These are phyloP conservation scores for Priceomyces castillae DNA, from an alignment of 805 yeast genomes.

Conservation along the genomic window DNA sequence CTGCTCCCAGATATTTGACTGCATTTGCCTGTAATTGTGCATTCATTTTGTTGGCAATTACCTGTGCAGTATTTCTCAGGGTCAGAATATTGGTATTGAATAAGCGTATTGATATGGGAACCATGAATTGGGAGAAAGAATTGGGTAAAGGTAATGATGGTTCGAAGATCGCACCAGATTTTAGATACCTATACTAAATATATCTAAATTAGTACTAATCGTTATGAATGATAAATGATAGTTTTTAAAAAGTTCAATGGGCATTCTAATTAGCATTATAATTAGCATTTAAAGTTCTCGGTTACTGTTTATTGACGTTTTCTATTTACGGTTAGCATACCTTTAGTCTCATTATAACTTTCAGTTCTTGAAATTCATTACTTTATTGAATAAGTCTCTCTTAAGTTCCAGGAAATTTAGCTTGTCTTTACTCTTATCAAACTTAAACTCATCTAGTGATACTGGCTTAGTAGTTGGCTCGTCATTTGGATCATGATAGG, in stretches of 20 bases:
- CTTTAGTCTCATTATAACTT: neutral
- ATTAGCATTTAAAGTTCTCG: neutral
- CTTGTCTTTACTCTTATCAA: conserved; percentile 61
- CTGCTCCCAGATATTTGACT: conserved; percentile 45
- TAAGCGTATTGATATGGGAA: conserved; percentile 41
- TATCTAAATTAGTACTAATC: neutral
- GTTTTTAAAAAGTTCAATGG: neutral
- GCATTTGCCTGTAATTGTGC: conserved; percentile 51
- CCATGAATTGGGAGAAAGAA: conserved; percentile 50
- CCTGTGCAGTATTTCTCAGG: conserved; percentile 37
- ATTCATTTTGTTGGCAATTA: conserved; percentile 41
- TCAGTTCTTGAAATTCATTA: conserved; percentile 40
- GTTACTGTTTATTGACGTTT: neutral
- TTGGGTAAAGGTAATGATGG: conserved; percentile 47
- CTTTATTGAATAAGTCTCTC: conserved; percentile 68
- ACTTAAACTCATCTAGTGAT: conserved; percentile 24
- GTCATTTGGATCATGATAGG: conserved; percentile 60
- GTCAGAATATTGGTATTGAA: conserved; percentile 38
- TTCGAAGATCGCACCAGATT: conserved; percentile 40
- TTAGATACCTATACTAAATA: conserved; percentile 36
- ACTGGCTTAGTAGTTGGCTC: conserved; percentile 29
- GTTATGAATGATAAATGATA: neutral
- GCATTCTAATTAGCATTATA: neutral
- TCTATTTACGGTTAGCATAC: neutral
- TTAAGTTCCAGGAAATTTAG: conserved; percentile 70